Conservation (phyloP, 345 rosid genomes). For the Corchorus capsularis region DNA sequence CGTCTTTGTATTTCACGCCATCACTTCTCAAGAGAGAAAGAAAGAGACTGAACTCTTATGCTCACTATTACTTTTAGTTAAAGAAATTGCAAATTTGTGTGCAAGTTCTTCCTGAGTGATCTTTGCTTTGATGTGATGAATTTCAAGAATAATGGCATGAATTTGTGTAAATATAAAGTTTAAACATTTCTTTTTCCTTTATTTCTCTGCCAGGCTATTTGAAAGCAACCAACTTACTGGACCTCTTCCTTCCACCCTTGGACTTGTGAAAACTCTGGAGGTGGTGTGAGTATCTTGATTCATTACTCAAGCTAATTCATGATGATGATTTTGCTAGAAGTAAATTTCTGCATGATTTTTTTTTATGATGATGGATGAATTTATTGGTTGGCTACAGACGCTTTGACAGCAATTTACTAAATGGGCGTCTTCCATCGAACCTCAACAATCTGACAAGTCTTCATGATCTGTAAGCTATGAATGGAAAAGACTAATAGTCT, state of each 20-base stretch:
- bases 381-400: conserved; percentile 53
- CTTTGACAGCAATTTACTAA: conserved; percentile 61
- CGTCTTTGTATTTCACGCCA: not conserved
- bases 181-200: not conserved
- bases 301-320: conserved; percentile 7
- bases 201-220: conserved; percentile 53
- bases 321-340: not conserved
- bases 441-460: conserved; percentile 60
- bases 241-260: conserved; percentile 59
- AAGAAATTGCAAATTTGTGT: not conserved
- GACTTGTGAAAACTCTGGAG: conserved; percentile 53
- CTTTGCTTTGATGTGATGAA: not conserved
- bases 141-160: not conserved
- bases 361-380: not conserved
- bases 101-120: not conserved
- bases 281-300: conserved; percentile 65
- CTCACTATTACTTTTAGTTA: not conserved
- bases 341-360: not conserved
- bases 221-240: conserved; percentile 69
- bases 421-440: conserved; percentile 53
- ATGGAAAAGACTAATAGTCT: not conserved
- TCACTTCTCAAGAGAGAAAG: not conserved
- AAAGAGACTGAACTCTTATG: not conserved
- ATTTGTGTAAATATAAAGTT: not conserved
- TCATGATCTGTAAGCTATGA: conserved; percentile 63